Conservation (phyloP, 2,329 filamentous ascomycete genomes). For the Trichoderma sp. region DNA sequence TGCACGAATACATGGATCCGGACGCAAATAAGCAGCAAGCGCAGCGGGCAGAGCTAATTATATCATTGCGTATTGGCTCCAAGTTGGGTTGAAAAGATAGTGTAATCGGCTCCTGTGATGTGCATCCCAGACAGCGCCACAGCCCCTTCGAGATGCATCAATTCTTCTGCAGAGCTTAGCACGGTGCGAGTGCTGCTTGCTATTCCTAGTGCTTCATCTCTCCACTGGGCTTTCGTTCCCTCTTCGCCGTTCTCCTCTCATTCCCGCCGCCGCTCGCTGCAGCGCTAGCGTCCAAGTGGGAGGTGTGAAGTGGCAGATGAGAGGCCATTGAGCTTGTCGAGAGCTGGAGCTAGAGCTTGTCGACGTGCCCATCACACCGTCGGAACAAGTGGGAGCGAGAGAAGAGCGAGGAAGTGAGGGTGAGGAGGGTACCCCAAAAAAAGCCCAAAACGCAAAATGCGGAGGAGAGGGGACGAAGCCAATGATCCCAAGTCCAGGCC, state of each 20-base stretch:
- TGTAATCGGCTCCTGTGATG: slow-evolving; percentile 1
- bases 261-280: neutral
- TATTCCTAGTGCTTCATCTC: neutral
- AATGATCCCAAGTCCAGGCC: neutral
- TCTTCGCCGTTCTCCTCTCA: neutral
- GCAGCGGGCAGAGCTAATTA: neutral
- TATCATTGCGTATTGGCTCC: neutral
- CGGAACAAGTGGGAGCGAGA: slow-evolving; percentile 9
- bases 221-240: neutral
- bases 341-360: slow-evolving; percentile 10
- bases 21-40: neutral
- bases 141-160: neutral
- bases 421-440: neutral
- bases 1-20: neutral
- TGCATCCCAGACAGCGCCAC: slow-evolving; percentile 1
- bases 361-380: neutral
- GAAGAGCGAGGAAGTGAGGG: neutral
- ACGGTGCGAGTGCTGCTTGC: neutral
- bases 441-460: neutral
- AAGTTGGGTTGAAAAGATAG: neutral
- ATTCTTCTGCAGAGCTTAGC: neutral
- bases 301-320: neutral
- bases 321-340: slow-evolving; percentile 4
- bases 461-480: neutral
- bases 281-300: neutral